phyloP scores from a whole-genome alignment of 345 rosid species.

The Melaleuca quinquenervia region DNA sequence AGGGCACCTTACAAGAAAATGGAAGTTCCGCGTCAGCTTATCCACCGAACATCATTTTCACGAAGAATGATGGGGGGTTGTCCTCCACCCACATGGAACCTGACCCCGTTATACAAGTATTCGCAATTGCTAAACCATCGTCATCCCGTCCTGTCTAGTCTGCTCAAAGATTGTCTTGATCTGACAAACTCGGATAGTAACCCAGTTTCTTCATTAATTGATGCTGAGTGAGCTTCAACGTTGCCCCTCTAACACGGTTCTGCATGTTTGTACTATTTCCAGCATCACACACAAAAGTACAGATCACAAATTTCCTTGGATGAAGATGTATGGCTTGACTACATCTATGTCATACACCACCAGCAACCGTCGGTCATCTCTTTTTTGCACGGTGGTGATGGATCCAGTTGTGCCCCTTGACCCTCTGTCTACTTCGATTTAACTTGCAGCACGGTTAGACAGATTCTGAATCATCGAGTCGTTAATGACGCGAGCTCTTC shows the following conservation, averaged over 20 bases:
- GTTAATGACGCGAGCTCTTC: neutral
- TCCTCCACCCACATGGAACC: neutral
- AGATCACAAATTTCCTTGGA: neutral
- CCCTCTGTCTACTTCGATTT: neutral
- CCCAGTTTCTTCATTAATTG: neutral
- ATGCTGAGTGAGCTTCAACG: neutral
- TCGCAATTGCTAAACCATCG: neutral
- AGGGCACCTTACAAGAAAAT: neutral
- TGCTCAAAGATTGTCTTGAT: neutral
- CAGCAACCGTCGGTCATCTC: neutral
- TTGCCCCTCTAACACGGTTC: neutral
- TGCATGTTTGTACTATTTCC: neutral
- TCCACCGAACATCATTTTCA: neutral
- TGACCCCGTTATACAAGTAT: neutral
- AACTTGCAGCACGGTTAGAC: neutral
- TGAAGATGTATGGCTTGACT: neutral
- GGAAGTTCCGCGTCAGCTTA: neutral
- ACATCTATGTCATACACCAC: neutral
- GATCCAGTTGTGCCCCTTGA: neutral
- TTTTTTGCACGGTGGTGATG: neutral
- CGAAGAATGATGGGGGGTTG: neutral
- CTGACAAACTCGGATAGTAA: neutral
- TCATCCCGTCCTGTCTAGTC: neutral
- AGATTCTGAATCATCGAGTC: neutral
- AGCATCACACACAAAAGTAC: neutral